Conservation (phyloP, 495 filamentous ascomycete species). For the Podospora conica region DNA sequence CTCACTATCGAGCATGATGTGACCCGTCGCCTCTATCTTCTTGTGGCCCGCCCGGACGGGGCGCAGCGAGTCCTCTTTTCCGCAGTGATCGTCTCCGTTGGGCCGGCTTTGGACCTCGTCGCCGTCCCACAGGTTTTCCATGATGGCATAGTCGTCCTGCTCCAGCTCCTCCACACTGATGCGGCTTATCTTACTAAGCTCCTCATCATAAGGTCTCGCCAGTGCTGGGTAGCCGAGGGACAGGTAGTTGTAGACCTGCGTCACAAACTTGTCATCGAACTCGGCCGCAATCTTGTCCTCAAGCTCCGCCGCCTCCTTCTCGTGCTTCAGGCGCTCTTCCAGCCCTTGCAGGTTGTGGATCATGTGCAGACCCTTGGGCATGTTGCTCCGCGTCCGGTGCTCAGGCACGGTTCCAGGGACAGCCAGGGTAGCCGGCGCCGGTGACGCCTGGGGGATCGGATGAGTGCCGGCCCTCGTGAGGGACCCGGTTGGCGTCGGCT, state of each 20-base stretch:
- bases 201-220: conserved; percentile 73
- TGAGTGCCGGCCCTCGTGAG: conserved; percentile 9
- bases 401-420: conserved; percentile 13
- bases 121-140: conserved; percentile 53
- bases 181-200: conserved; percentile 70
- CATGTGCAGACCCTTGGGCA: conserved; percentile 40
- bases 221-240: conserved; percentile 83
- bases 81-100: conserved; percentile 24
- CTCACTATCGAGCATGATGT: conserved; percentile 34
- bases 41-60: conserved; percentile 7
- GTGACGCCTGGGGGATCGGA: neutral
- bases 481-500: conserved; percentile 15
- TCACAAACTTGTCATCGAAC: conserved; percentile 78
- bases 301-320: conserved; percentile 42
- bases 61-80: neutral
- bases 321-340: conserved; percentile 42
- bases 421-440: conserved; percentile 12
- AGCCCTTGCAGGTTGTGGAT: conserved; percentile 42
- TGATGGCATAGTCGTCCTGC: conserved; percentile 59
- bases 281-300: conserved; percentile 55
- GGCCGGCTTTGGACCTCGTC: conserved; percentile 16
- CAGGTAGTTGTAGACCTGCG: conserved; percentile 93
- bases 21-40: conserved; percentile 22
- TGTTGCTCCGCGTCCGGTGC: conserved; percentile 26
- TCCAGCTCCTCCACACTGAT: conserved; percentile 60